Evolutionary conservation across 2,329 filamentous ascomycete genomes (phyloP).

Genomic region (Scolecobasidium constrictum): DNA sequence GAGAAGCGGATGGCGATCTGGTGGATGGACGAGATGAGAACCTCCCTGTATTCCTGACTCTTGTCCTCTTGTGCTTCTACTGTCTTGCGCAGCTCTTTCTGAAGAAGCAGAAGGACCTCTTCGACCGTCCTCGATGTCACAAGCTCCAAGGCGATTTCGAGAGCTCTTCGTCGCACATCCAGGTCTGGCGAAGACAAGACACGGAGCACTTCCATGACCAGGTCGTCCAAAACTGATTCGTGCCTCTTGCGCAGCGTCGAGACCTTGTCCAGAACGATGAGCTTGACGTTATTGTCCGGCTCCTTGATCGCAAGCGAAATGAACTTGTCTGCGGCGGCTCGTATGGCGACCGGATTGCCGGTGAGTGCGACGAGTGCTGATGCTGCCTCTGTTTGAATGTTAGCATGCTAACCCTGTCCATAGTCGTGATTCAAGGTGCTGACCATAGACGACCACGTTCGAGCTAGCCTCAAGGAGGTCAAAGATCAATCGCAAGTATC

Average conservation of each 20-base stretch:
- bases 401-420: too few relatives aligned
- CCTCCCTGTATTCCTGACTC: constrained; percentile 86
- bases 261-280: constrained; percentile 92
- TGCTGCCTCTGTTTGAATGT: constrained; percentile 88
- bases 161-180: constrained; percentile 85
- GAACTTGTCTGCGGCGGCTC: constrained; percentile 90
- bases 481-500: constrained; percentile 89
- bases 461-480: constrained; percentile 87
- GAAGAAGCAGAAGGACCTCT: constrained; percentile 88
- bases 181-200: constrained; percentile 93
- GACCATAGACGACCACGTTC: constrained; percentile 90
- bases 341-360: constrained; percentile 93
- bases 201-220: constrained; percentile 93
- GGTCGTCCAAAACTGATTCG: constrained; percentile 81
- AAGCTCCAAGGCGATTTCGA: constrained; percentile 89
- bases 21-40: constrained; percentile 94
- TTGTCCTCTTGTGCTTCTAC: constrained; percentile 47
- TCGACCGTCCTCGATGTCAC: constrained; percentile 98
- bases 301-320: constrained; percentile 97
- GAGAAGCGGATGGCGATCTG: constrained; percentile 99
- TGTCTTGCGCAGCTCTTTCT: constrained; percentile 96
- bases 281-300: constrained; percentile 97
- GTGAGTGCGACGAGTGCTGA: constrained; percentile 90
- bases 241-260: constrained; percentile 79
- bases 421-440: constrained; percentile 60